A percentile compares a stretch with the other conserved stretches of the same genome.
Evolutionary conservation across 2,329 filamentous ascomycete genomes (phyloP).

Genomic region (Scedosporium boydii): DNA sequence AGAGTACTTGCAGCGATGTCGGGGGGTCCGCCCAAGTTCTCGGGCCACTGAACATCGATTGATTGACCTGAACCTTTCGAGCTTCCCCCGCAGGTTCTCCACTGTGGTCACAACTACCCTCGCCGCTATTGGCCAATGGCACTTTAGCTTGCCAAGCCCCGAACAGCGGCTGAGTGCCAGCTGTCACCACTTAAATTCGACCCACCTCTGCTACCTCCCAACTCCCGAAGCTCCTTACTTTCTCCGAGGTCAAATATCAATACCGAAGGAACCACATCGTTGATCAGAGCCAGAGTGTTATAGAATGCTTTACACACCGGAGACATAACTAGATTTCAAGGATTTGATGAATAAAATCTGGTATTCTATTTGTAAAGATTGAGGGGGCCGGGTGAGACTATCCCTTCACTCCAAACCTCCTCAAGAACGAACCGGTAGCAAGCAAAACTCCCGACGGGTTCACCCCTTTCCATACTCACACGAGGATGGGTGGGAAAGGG

Average conservation of each 20-base stretch:
- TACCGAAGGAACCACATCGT: too few relatives aligned
- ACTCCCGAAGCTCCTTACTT: too few relatives aligned
- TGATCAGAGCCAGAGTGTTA: too few relatives aligned
- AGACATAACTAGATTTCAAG: too few relatives aligned
- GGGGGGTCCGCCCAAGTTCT: background rate
- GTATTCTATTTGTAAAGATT: background rate
- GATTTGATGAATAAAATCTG: background rate
- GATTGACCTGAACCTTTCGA: background rate
- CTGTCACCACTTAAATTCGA: too few relatives aligned
- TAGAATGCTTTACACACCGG: too few relatives aligned
- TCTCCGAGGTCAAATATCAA: too few relatives aligned
- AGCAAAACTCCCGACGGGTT: background rate
- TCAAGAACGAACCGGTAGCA: background rate
- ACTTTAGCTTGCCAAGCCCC: background rate
- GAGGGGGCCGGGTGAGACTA: background rate
- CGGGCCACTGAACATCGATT: background rate
- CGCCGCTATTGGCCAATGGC: constrained; percentile 3
- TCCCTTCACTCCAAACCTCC: background rate
- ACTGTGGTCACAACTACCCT: constrained; percentile 3
- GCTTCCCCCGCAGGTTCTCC: constrained; percentile 2
- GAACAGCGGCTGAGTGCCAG: background rate
- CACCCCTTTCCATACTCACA: background rate
- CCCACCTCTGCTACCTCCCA: too few relatives aligned
- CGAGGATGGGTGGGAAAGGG: background rate
- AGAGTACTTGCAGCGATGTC: constrained; percentile 3